phyloP scores from a whole-genome alignment of 2,329 filamentous ascomycete species.

The Fusarium scirpi region DNA sequence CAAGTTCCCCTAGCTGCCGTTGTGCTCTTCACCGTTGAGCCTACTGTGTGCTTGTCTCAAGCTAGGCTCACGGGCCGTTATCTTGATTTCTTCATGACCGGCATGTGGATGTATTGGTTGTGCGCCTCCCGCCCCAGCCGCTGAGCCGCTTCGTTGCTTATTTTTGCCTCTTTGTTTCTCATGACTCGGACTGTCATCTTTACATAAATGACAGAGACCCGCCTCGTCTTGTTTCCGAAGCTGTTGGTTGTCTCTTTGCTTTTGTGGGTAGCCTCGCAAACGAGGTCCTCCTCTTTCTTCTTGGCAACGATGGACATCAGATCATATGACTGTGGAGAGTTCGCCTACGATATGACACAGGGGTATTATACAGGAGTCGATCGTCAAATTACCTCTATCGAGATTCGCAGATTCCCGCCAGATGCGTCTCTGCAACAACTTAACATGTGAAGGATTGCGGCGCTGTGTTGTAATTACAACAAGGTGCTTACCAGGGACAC shows the following conservation, averaged over 20 bases:
- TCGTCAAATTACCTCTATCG: not conserved
- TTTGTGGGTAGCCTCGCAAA: not conserved
- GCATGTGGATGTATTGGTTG: not conserved
- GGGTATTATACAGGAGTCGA: not conserved
- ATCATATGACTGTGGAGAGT: not conserved
- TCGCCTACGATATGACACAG: not conserved
- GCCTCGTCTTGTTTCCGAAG: not conserved
- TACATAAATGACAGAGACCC: not conserved
- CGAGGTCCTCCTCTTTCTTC: not conserved
- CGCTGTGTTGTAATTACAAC: not conserved
- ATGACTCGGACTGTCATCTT: not conserved
- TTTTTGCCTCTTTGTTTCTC: not conserved
- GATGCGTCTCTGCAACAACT: not conserved
- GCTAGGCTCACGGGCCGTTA: not conserved
- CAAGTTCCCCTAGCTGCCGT: not conserved
- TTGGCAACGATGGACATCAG: slow-evolving; percentile 2
- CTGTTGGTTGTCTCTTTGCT: not conserved
- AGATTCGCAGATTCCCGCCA: not conserved
- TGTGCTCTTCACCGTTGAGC: not conserved
- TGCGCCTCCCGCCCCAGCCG: not conserved
- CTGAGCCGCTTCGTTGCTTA: not conserved
- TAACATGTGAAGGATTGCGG: not conserved
- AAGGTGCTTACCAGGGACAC: not conserved
- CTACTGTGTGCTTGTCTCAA: not conserved
- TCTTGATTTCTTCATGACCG: not conserved